These are phyloP conservation scores for Protomyces inouyei DNA, from an alignment of 1,139 yeast genomes.

Conservation along the genomic window DNA sequence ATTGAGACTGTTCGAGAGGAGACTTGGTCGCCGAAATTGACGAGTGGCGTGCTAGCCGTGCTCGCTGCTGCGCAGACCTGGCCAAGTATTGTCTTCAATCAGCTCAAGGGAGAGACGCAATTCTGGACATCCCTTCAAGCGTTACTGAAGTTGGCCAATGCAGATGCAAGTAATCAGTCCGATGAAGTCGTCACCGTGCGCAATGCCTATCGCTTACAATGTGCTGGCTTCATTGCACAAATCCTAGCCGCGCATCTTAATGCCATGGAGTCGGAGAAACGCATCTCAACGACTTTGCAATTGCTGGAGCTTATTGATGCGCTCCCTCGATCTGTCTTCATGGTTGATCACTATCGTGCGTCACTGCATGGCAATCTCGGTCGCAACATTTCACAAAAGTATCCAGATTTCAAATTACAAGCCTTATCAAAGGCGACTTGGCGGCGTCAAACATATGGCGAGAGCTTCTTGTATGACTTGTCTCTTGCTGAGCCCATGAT, in stretches of 20 bases:
- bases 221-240: constrained; percentile 65
- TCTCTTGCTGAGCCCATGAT: constrained; percentile 60
- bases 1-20: constrained; percentile 39
- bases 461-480: constrained; percentile 55
- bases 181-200: constrained; percentile 40
- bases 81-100: constrained; percentile 36
- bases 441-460: constrained; percentile 50
- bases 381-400: constrained; percentile 47
- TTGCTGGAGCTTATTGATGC: constrained; percentile 46
- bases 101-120: constrained; percentile 33
- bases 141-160: constrained; percentile 25
- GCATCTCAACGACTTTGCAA: constrained; percentile 29
- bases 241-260: constrained; percentile 68
- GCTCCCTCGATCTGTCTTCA: constrained; percentile 34
- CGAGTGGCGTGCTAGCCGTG: constrained; percentile 36
- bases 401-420: constrained; percentile 48
- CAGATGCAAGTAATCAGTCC: constrained; percentile 29
- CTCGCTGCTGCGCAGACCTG: constrained; percentile 40
- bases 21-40: constrained; percentile 37
- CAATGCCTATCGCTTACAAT: constrained; percentile 54
- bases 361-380: constrained; percentile 48
- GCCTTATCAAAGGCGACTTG: constrained; percentile 54
- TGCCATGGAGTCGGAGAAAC: constrained; percentile 48
- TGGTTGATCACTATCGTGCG: constrained; percentile 45
- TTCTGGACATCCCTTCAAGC: constrained; percentile 29